phyloP scores from a whole-genome alignment of 257 asterid species.

The Plectranthus barbatus region DNA sequence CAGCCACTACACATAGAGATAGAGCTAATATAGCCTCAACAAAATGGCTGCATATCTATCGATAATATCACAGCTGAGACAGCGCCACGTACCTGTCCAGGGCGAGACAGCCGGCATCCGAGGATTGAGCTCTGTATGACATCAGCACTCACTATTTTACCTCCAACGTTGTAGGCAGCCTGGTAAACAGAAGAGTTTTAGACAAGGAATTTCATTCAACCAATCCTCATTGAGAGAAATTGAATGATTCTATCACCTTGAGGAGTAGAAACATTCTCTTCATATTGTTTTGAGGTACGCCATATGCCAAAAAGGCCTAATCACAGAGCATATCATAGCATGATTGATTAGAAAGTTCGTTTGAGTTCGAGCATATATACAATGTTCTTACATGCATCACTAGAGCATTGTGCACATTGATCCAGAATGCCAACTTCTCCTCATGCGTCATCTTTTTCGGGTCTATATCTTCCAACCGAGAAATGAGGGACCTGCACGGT shows the following conservation, averaged over 20 bases:
- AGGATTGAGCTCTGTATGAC: slow-evolving; percentile 73
- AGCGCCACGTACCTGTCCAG: slow-evolving; percentile 92
- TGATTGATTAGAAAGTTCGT: neutral
- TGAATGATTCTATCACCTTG: slow-evolving; percentile 46
- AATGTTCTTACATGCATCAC: slow-evolving; percentile 83
- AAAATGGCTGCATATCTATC: no score
- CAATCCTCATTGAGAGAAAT: neutral
- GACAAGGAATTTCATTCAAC: slow-evolving; percentile 6
- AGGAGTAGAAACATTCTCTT: slow-evolving; percentile 74
- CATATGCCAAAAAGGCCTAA: slow-evolving; percentile 91
- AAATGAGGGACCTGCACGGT: slow-evolving; percentile 64
- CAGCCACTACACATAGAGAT: slow-evolving; percentile 56
- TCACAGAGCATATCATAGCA: neutral
- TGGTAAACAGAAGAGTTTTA: slow-evolving; percentile 24
- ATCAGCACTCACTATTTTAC: slow-evolving; percentile 85
- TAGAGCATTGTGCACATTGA: slow-evolving; percentile 86
- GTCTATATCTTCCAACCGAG: slow-evolving; percentile 73
- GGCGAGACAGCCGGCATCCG: slow-evolving; percentile 84
- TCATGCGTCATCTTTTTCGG: slow-evolving; percentile 73
- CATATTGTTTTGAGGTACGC: slow-evolving; percentile 83
- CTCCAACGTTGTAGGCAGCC: slow-evolving; percentile 98
- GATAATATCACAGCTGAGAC: no score
- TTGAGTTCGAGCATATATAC: neutral
- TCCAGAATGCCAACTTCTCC: slow-evolving; percentile 97
- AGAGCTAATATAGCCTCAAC: no score